These are phyloP conservation scores for Sporothrix brasiliensis DNA, from an alignment of 2,329 filamentous ascomycete species.

Conservation along the genomic window DNA sequence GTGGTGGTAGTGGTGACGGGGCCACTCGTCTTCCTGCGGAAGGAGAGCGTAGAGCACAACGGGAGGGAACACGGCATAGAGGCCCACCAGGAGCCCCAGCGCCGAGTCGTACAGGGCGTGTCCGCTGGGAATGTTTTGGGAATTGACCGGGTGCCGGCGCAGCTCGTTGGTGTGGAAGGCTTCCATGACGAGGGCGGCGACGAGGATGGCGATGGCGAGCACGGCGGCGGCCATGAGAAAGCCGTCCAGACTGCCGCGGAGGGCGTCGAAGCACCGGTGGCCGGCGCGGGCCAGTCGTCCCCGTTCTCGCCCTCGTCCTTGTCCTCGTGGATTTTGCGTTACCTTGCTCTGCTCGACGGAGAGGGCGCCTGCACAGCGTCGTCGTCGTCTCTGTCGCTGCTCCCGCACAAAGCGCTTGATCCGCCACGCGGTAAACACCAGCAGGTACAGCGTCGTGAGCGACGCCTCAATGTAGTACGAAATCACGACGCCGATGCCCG, in stretches of 20 bases:
- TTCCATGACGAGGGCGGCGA: slow-evolving; percentile 32
- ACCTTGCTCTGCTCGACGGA: not conserved
- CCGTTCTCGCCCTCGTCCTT: too few species aligned
- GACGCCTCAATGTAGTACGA: slow-evolving; percentile 36
- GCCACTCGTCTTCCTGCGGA: slow-evolving; percentile 22
- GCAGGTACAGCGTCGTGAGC: slow-evolving; percentile 33
- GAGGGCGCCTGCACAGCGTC: too few species aligned
- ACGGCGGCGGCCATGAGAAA: slow-evolving; percentile 33
- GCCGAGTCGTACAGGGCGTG: slow-evolving; percentile 36
- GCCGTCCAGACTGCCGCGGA: slow-evolving; percentile 39
- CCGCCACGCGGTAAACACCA: slow-evolving; percentile 32
- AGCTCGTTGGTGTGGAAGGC: slow-evolving; percentile 4
- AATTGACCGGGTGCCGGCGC: not conserved
- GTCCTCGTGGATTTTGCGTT: not conserved
- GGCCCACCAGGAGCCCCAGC: slow-evolving; percentile 33
- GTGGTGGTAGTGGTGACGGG: slow-evolving; percentile 17
- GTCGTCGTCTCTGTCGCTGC: not conserved
- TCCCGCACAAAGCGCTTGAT: slow-evolving; percentile 9
- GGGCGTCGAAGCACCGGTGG: slow-evolving; percentile 38
- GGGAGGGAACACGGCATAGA: slow-evolving; percentile 32
- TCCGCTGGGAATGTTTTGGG: slow-evolving; percentile 30
- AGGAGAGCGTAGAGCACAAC: slow-evolving; percentile 33
- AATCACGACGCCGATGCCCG: slow-evolving; percentile 36
- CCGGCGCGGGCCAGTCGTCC: not conserved
- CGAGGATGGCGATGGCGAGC: slow-evolving; percentile 35